Conservation (phyloP, 2,329 filamentous ascomycete species). For the Fusarium sp. region DNA sequence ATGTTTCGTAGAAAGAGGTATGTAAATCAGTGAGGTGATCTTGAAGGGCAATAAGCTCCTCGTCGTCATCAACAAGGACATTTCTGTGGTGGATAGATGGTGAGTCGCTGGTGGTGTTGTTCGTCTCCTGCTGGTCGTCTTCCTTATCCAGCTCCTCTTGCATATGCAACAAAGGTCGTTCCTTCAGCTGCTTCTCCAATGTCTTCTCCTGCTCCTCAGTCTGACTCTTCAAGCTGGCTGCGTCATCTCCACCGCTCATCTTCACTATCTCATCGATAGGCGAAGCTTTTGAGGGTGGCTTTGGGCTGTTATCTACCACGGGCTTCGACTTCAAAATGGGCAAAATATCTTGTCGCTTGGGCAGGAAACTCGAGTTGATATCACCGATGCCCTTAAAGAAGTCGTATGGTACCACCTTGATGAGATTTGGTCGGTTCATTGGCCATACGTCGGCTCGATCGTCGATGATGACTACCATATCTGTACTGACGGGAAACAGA, state of each 20-base stretch:
- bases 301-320: slow-evolving; percentile 22
- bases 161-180: slow-evolving; percentile 89
- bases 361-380: slow-evolving; percentile 97
- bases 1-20: slow-evolving; percentile 83
- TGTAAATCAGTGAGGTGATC: slow-evolving; percentile 83
- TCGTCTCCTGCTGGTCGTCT: slow-evolving; percentile 58
- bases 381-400: slow-evolving; percentile 99
- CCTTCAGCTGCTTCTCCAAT: slow-evolving; percentile 88
- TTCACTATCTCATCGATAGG: slow-evolving; percentile 81
- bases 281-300: slow-evolving; percentile 50
- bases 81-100: slow-evolving; percentile 66
- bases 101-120: slow-evolving; percentile 45
- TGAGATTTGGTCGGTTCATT: slow-evolving; percentile 88
- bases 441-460: slow-evolving; percentile 97
- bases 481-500: slow-evolving; percentile 94
- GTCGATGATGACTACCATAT: slow-evolving; percentile 99
- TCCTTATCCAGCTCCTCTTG: slow-evolving; percentile 92
- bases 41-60: slow-evolving; percentile 82
- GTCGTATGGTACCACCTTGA: slow-evolving; percentile 95
- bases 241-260: slow-evolving; percentile 79
- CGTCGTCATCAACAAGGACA: slow-evolving; percentile 88
- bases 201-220: slow-evolving; percentile 87
- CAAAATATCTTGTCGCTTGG: slow-evolving; percentile 75
- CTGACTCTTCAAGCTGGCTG: slow-evolving; percentile 78
- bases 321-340: slow-evolving; percentile 49